phyloP scores from a whole-genome alignment of 2,329 filamentous ascomycete genomes.

The Colletotrichum salicis region DNA sequence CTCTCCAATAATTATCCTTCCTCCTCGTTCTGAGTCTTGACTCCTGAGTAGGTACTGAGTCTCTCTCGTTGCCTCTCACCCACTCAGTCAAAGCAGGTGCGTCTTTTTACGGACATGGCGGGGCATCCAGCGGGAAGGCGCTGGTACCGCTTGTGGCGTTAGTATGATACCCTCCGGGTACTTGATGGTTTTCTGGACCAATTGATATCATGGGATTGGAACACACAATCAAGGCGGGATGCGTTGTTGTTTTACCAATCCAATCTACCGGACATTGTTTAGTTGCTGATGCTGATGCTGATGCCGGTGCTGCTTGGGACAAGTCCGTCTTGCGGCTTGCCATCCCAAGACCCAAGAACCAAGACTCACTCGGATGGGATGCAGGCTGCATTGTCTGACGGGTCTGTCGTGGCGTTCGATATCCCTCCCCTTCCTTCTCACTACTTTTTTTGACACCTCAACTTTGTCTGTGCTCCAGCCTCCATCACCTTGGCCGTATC shows the following conservation, averaged over 20 bases:
- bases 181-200: not conserved
- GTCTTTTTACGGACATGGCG: constrained; percentile 34
- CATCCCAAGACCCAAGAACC: no score
- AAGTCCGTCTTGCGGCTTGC: no score
- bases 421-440: constrained; percentile 19
- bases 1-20: no score
- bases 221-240: not conserved
- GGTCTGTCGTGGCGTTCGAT: constrained; percentile 1
- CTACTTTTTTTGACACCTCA: constrained; percentile 19
- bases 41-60: no score
- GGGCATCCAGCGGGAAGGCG: constrained; percentile 25
- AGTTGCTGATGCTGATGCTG: not conserved
- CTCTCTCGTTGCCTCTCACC: constrained; percentile 23
- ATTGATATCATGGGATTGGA: constrained; percentile 2
- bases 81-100: constrained; percentile 32
- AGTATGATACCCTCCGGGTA: constrained; percentile 17
- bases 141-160: constrained; percentile 23
- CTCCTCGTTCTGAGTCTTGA: no score
- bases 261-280: no score
- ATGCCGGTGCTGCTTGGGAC: not conserved
- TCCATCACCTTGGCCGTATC: no score
- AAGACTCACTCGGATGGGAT: no score
- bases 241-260: not conserved
- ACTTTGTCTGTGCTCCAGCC: constrained; percentile 14
- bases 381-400: not conserved